phyloP scores from a whole-genome alignment of 2,329 filamentous ascomycete species.

The Paraphoma sp. region DNA sequence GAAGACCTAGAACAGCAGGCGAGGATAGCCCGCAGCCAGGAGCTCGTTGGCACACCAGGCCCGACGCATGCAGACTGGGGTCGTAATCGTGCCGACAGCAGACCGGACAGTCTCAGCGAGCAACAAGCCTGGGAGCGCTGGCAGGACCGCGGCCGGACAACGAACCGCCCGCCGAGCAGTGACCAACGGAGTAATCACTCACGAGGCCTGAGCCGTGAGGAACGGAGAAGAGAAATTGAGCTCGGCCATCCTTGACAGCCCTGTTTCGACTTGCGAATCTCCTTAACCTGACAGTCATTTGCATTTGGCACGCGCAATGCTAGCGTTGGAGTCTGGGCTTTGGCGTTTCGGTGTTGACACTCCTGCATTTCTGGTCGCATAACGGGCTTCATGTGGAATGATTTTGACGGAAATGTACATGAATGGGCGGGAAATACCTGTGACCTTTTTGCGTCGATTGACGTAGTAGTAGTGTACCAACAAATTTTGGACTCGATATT shows the following conservation, averaged over 20 bases:
- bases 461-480: constrained; percentile 2
- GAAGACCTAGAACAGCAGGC: constrained; percentile 39
- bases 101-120: constrained; percentile 37
- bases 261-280: neutral
- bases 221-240: constrained; percentile 51
- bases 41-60: constrained; percentile 40
- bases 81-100: constrained; percentile 30
- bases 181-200: constrained; percentile 37
- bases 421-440: constrained; percentile 9
- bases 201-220: constrained; percentile 45
- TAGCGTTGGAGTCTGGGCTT: constrained; percentile 17
- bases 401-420: constrained; percentile 3
- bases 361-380: constrained; percentile 1
- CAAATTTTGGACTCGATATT: neutral
- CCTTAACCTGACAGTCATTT: neutral
- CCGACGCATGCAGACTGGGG: constrained; percentile 26
- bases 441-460: constrained; percentile 10
- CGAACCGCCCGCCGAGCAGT: constrained; percentile 33
- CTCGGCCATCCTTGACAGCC: constrained; percentile 30
- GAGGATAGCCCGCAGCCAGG: constrained; percentile 32
- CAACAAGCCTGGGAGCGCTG: constrained; percentile 36
- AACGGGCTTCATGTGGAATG: neutral
- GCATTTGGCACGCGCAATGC: constrained; percentile 4
- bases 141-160: constrained; percentile 38
- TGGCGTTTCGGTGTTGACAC: constrained; percentile 14